A percentile compares a stretch with the other conserved stretches of the same genome.
These are phyloP conservation scores for Paramarasmius palmivorus DNA, from an alignment of 1,284 basidiomycete species.

Conservation along the genomic window DNA sequence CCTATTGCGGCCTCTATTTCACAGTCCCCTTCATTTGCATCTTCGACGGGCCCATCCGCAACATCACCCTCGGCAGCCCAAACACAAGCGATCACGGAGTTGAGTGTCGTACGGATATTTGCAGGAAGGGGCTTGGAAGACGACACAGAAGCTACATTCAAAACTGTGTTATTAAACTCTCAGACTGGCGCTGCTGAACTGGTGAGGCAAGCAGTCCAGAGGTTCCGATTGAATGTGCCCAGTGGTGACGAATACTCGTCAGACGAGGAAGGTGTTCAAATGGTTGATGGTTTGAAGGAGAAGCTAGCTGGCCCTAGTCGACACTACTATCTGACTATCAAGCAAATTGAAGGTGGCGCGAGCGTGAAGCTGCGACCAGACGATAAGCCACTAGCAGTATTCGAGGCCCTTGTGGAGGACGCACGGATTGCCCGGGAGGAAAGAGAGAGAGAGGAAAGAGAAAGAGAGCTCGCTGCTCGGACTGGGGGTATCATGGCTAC, in stretches of 20 bases:
- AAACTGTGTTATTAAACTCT: conserved; percentile 91
- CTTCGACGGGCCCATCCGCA: background rate
- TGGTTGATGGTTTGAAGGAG: conserved; percentile 46
- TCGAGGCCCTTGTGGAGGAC: conserved; percentile 82
- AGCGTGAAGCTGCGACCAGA: conserved; percentile 61
- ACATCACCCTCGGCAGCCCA: background rate
- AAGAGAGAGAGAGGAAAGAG: conserved; percentile 25
- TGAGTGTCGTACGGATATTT: conserved; percentile 92
- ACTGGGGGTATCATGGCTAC: background rate
- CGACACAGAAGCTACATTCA: conserved; percentile 95
- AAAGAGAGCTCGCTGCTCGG: conserved; percentile 32
- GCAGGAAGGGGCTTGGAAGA: conserved; percentile 73
- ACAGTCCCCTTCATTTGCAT: conserved; percentile 84
- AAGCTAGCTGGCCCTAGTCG: background rate
- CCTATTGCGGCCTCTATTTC: conserved; percentile 64
- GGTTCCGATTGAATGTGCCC: conserved; percentile 75
- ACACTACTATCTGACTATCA: conserved; percentile 90
- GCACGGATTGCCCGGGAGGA: conserved; percentile 48
- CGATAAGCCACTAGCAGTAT: conserved; percentile 84
- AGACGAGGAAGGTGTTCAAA: conserved; percentile 37
- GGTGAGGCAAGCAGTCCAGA: conserved; percentile 88
- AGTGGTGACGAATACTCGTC: background rate
- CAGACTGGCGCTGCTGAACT: conserved; percentile 85
- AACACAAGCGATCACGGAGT: conserved; percentile 39
- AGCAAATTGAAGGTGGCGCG: conserved; percentile 86